Evolutionary conservation across 164 flowering plant species (phyloP).

Genomic region (Nelumbo lutea): DNA sequence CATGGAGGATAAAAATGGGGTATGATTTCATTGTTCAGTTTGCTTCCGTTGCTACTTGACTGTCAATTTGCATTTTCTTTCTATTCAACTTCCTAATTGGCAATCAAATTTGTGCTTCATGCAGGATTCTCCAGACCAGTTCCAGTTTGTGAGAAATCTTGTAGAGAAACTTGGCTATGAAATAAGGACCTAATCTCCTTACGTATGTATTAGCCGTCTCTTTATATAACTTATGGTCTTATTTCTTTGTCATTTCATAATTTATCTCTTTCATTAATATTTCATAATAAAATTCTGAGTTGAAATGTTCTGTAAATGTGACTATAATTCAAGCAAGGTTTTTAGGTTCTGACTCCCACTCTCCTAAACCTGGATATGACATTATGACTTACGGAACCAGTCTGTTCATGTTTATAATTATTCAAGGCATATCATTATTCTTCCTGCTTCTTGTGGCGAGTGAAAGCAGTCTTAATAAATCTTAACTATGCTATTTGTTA

Average conservation of each 20-base stretch:
- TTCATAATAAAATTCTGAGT: no score
- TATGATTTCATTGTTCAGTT: constrained; percentile 14
- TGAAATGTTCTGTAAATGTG: no score
- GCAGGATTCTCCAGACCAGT: constrained; percentile 56
- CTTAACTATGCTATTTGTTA: no score
- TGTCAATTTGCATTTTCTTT: neutral
- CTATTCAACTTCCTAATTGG: constrained; percentile 1
- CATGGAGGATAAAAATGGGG: constrained; percentile 38
- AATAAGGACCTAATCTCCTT: constrained; percentile 32
- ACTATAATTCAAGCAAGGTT: no score
- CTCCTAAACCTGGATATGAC: no score
- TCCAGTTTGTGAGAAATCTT: constrained; percentile 43
- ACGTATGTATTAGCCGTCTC: neutral
- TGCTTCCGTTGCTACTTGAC: no score
- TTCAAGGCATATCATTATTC: no score
- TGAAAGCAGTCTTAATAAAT: no score
- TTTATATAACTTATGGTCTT: neutral
- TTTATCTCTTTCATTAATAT: neutral
- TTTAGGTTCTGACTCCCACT: no score
- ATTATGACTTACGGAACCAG: no score
- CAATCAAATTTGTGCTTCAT: constrained; percentile 14
- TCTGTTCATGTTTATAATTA: no score
- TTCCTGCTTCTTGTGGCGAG: no score
- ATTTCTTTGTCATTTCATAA: neutral
- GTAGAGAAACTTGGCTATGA: constrained; percentile 54